Evolutionary conservation across 129 eudicot species (phyloP).

Genomic region (Rutidosis leptorrhynchoides): DNA sequence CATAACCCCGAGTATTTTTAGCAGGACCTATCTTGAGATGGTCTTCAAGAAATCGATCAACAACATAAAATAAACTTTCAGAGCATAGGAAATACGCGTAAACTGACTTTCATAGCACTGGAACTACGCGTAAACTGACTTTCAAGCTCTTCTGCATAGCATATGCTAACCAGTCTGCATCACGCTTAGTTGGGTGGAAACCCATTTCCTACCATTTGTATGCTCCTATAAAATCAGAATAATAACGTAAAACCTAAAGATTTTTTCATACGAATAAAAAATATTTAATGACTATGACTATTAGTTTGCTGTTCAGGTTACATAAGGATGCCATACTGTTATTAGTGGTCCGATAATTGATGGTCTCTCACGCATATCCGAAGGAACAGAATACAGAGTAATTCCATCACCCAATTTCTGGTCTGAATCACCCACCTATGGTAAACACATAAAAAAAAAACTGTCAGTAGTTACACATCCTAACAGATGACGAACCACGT

Average conservation of each 20-base stretch:
- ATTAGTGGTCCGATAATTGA: slow-evolving; percentile 70
- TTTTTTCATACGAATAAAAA: too few species aligned
- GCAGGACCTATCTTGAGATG: slow-evolving; percentile 29
- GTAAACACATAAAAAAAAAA: background rate
- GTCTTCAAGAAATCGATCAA: slow-evolving; percentile 43
- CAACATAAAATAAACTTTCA: slow-evolving; percentile 39
- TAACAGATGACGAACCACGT: background rate
- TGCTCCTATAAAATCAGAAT: slow-evolving; percentile 55
- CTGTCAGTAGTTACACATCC: slow-evolving; percentile 15
- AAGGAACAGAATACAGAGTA: slow-evolving; percentile 55
- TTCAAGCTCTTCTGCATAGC: slow-evolving; percentile 56
- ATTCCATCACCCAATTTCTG: slow-evolving; percentile 94
- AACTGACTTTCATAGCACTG: slow-evolving; percentile 59
- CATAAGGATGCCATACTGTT: slow-evolving; percentile 40
- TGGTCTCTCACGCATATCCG: slow-evolving; percentile 58
- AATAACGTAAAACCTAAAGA: background rate
- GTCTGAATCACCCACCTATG: slow-evolving; percentile 89
- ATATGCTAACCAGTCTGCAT: slow-evolving; percentile 70
- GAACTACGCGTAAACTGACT: too few species aligned
- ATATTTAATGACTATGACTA: too few species aligned
- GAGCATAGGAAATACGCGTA: slow-evolving; percentile 39
- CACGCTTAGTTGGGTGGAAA: slow-evolving; percentile 91
- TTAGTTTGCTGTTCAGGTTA: too few species aligned
- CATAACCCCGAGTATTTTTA: slow-evolving; percentile 24
- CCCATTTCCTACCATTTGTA: slow-evolving; percentile 91